These are phyloP conservation scores for Wallacemonas sp. DNA, from an alignment of 208 protist species.

Conservation along the genomic window DNA sequence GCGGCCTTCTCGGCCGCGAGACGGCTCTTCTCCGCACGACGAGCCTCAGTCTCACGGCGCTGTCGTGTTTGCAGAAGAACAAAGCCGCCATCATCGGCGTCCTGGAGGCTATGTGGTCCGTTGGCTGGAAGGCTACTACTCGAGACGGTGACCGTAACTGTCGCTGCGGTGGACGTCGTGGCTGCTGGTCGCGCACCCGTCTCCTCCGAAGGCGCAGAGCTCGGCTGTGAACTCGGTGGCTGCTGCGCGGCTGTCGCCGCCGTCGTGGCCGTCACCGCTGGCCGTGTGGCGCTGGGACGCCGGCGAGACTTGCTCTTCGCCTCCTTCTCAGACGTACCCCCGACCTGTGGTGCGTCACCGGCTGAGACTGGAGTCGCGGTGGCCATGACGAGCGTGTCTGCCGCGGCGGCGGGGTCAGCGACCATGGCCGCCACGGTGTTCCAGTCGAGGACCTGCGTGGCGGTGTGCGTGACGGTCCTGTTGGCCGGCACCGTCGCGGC, in stretches of 20 bases:
- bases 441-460: slow-evolving; percentile 6
- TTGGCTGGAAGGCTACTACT: too few species aligned
- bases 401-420: not conserved
- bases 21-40: not conserved
- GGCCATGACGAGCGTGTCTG: not conserved
- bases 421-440: slow-evolving; percentile 8
- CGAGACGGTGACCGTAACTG: too few species aligned
- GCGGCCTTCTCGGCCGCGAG: not conserved
- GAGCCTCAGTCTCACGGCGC: not conserved
- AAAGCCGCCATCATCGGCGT: not conserved
- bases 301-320: too few species aligned
- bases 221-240: too few species aligned
- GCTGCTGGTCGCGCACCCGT: too few species aligned
- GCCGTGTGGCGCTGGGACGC: too few species aligned
- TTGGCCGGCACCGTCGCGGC: not conserved
- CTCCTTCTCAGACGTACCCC: too few species aligned
- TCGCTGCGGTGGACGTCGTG: too few species aligned
- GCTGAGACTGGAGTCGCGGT: not conserved
- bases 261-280: not conserved
- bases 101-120: too few species aligned
- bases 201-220: too few species aligned
- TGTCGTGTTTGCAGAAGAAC: not conserved
- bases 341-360: too few species aligned
- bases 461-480: not conserved
- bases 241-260: too few species aligned